A percentile compares a stretch with the other conserved stretches of the same genome.
phyloP scores from a whole-genome alignment of 257 asterid species.

The Solanum infundibuliforme region DNA sequence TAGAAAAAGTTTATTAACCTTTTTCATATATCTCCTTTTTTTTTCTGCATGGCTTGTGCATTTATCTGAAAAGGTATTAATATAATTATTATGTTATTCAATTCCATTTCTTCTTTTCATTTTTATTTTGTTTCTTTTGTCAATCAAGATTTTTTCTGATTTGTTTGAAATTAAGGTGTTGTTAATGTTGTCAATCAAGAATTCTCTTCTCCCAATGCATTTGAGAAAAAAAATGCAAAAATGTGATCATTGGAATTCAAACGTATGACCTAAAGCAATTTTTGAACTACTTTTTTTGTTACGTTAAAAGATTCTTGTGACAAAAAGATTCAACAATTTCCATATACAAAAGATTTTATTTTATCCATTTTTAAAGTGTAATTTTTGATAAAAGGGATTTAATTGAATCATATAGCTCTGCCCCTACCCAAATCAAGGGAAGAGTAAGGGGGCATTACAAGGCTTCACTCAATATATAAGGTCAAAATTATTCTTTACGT shows the following conservation, averaged over 20 bases:
- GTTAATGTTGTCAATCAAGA: not conserved
- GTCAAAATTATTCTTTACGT: not conserved
- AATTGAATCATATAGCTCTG: not conserved
- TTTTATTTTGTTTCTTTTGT: not conserved
- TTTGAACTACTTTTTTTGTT: not conserved
- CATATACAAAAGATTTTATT: not conserved
- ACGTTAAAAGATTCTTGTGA: not conserved
- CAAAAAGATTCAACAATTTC: not conserved
- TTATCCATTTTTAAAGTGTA: not conserved
- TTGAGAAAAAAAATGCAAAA: not conserved
- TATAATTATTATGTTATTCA: not conserved
- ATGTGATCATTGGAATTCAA: not conserved
- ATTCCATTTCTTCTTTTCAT: not conserved
- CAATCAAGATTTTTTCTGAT: not conserved
- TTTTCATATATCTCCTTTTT: constrained; percentile 16
- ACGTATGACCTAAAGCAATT: not conserved
- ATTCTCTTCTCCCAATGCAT: not conserved
- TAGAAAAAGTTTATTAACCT: constrained; percentile 24
- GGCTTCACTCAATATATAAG: not conserved
- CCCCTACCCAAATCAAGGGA: not conserved
- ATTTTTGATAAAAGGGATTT: not conserved
- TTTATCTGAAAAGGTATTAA: constrained; percentile 24
- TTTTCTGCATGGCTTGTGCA: not conserved
- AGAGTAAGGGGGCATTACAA: not conserved
- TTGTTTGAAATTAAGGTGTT: not conserved